Evolutionary conservation across 1,284 basidiomycete genomes (phyloP), one percentile per base, ranked within the genome.

Genomic region (Naganishia cerealis): DNA sequence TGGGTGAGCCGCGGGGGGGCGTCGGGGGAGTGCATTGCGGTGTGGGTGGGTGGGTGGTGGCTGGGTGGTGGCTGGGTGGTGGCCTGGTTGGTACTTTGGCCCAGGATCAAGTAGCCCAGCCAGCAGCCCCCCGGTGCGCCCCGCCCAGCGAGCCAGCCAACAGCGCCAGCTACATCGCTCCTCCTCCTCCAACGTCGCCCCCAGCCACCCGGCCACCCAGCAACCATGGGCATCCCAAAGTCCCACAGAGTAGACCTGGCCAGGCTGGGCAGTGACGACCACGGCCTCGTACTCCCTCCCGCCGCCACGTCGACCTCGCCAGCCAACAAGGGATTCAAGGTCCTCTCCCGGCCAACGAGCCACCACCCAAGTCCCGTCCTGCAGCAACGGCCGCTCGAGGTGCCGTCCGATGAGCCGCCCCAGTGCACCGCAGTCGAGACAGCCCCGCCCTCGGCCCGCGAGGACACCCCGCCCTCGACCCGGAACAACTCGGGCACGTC

Each of bases 161-260:
- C n/a, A n/a, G n/a, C n/a, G 18, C 46, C 24, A 24, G n/a, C 15
- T 21, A 50, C 21, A 39, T 13, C 48, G 2, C 16, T 10, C 40
- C 48, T 24, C 13, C 36, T 24, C n/a, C 50, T 24, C 33, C 29
- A n/a, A n/a, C n/a, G n/a, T 39, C 24, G 1, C 18, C 21, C 40
- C 48, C 18, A 29, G 8, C 43, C 42, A 7, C 24, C 16, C 36
- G 3, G 38, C 21, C 29, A 36, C 1, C 33, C n/a, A 50, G 21
- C 46, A 50, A 54, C 50, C 18, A 63, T 63, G 61, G 61, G 61
- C 50, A 63, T 63, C 36, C 50, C 61, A 50, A 63, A 63, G 50
- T 40, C 36, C 50, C 50, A 63, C 61, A 36, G 38, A 36, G 61
- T 63, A 4, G 36, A 63, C 50, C 18, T 63, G 10, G 36, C 26